Evolutionary conservation across 2,329 filamentous ascomycete species (phyloP).

Genomic region (Fusarium dlaminii): DNA sequence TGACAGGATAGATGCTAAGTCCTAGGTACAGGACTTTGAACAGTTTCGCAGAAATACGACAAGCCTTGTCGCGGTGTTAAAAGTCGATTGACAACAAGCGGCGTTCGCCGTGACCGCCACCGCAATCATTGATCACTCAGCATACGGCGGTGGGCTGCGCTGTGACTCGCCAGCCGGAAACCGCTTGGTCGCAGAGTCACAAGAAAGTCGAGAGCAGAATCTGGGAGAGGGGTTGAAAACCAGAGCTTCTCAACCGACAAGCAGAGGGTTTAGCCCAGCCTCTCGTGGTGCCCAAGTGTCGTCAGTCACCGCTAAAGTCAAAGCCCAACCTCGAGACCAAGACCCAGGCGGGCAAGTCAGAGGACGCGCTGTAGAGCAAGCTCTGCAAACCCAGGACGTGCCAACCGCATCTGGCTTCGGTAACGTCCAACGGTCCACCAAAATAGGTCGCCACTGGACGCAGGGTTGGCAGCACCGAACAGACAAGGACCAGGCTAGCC

Average conservation of each 20-base stretch:
- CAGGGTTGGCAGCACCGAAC: constrained; percentile 33
- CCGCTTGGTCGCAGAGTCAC: constrained; percentile 31
- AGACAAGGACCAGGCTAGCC: constrained; percentile 26
- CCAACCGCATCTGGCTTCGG: constrained; percentile 39
- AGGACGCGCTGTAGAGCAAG: constrained; percentile 17
- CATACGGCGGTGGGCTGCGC: constrained; percentile 24
- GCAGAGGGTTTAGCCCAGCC: constrained; percentile 12
- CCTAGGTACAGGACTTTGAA: constrained; percentile 1
- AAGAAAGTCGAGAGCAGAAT: constrained; percentile 5
- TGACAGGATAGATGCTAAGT: constrained; percentile 17
- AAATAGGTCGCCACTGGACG: constrained; percentile 33
- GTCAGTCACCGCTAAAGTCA: constrained; percentile 38
- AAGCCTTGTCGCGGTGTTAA: not conserved
- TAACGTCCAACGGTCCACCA: constrained; percentile 41
- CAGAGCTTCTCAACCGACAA: constrained; percentile 2
- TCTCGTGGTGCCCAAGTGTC: constrained; percentile 33
- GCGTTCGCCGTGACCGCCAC: constrained; percentile 11
- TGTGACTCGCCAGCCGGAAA: constrained; percentile 37
- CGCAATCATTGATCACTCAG: constrained; percentile 31
- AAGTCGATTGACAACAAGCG: constrained; percentile 22
- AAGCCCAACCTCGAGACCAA: constrained; percentile 28
- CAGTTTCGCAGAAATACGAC: not conserved
- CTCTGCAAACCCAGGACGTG: constrained; percentile 22
- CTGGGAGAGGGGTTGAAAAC: not conserved
- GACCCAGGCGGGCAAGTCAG: constrained; percentile 24